A percentile compares a stretch with the other conserved stretches of the same genome.
Evolutionary conservation across 139 green algal genomes (phyloP).

Genomic region (Zygnema circumcarinatum): DNA sequence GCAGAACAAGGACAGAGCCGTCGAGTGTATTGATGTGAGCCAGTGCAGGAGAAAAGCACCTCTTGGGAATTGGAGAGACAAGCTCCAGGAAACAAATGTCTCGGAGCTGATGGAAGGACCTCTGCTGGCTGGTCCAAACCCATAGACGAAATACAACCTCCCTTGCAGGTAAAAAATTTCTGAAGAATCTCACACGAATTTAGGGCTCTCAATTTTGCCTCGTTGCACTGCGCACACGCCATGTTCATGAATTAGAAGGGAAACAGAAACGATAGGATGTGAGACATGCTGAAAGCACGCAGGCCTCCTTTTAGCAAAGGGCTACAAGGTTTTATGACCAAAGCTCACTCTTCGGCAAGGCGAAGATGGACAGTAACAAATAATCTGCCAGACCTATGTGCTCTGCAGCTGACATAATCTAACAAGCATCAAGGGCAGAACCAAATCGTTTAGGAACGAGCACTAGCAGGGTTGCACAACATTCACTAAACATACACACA

Average conservation of each 20-base stretch:
- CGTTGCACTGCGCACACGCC: constrained; percentile 24
- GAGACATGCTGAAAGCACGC: background rate
- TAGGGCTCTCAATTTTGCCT: constrained; percentile 2
- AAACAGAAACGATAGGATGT: constrained; percentile 26
- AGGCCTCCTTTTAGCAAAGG: background rate
- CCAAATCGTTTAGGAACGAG: no score
- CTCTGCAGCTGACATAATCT: no score
- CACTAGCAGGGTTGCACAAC: no score
- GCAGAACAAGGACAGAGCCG: constrained; percentile 24
- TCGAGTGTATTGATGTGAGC: constrained; percentile 22
- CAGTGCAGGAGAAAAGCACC: constrained; percentile 9
- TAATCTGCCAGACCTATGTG: no score
- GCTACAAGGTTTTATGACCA: background rate
- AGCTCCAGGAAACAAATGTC: constrained; percentile 12
- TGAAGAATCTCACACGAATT: constrained; percentile 28
- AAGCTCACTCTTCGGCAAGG: background rate
- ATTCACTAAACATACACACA: no score
- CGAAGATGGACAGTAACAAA: no score
- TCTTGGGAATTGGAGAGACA: constrained; percentile 15
- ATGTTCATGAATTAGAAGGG: constrained; percentile 6
- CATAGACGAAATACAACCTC: constrained; percentile 26
- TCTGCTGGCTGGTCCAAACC: constrained; percentile 41
- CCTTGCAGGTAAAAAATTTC: constrained; percentile 47
- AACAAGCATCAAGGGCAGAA: no score
- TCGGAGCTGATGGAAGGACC: constrained; percentile 26